Evolutionary conservation across 23 red algal genomes (phyloP), one percentile per base, ranked within the genome.

Genomic region (Gracilariopsis chorda): DNA sequence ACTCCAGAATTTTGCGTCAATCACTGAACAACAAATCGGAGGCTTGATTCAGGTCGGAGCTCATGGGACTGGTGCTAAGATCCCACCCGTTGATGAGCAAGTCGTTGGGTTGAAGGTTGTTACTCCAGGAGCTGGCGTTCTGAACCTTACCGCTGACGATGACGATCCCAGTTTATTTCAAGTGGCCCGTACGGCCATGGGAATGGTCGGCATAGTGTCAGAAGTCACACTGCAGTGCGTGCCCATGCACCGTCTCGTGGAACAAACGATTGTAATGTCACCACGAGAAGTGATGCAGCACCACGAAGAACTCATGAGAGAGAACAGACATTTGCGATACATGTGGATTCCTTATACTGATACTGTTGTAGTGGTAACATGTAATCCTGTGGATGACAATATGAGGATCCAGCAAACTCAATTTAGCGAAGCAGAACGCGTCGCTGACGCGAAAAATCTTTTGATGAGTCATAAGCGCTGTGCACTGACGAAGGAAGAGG

Each of bases 331-430:
- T 53, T 67, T 98, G 83, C 71, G 95, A n/a, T 98, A 98, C 69
- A 98, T 98, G 95, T 98, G 95, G 95, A 98, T 98, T 78, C 95
- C 95, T 17, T 64, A 94, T 80, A 91, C 90, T 53, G 87, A 98
- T 71, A 30, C 71, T 14, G 95, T 98, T 52, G 83, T 98, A 20
- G 95, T 98, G 21, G 95, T 98, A 24, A 75, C 81, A n/a, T 90
- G 84, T 52, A 88, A 98, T 41, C 91, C 91, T 17, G 27, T 91
- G 36, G 51, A 83, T 27, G 10, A 34, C 11, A 51, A 55, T 23
- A 71, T 36, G 33, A 49, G 48, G 16, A 46, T 21, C 16, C 58
- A 77, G 41, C 67, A 65, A 19, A 9, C 70, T 2, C 13, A 25
- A 3, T 39, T 77, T 34, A 77, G 27, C 2, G 28, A 80, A 23